Evolutionary conservation across 2,329 filamentous ascomycete species (phyloP).

Genomic region (Colletotrichum sp.): DNA sequence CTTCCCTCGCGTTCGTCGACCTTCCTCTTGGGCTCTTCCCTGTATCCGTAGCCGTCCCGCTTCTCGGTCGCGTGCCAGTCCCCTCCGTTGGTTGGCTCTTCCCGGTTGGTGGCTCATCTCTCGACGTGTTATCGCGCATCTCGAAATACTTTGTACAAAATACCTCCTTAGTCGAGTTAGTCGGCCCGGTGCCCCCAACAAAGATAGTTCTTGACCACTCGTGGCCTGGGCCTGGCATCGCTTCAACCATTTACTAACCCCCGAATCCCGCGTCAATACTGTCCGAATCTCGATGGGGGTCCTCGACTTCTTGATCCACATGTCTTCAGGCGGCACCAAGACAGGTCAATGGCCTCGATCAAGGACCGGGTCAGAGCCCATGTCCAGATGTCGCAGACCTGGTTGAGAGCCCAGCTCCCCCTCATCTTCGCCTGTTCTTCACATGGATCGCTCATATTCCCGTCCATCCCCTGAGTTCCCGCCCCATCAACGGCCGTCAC

Average conservation of each 20-base stretch:
- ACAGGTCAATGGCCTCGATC: background rate
- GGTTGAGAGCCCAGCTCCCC: background rate
- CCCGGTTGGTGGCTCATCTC: background rate
- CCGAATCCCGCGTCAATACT: slow-evolving; percentile 1
- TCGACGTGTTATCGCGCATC: background rate
- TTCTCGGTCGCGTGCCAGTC: background rate
- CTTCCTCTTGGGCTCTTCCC: background rate
- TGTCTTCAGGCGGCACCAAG: background rate
- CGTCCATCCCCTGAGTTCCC: background rate
- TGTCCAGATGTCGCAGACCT: background rate
- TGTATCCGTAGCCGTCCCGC: background rate
- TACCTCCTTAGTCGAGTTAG: slow-evolving; percentile 13
- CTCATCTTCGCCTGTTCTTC: background rate
- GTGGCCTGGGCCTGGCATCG: background rate
- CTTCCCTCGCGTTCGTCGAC: background rate
- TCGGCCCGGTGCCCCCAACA: background rate
- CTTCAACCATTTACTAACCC: background rate
- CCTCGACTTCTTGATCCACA: background rate
- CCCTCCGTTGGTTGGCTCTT: background rate
- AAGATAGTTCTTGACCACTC: background rate
- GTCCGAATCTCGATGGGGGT: background rate
- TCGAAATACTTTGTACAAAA: background rate
- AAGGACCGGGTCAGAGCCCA: background rate
- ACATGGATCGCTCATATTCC: background rate
- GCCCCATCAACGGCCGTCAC: background rate